A percentile compares a stretch with the other conserved stretches of the same genome.
Evolutionary conservation across 225 moss, liverwort and hornwort genomes (phyloP).

Genomic region (Sphagnum tenellum): DNA sequence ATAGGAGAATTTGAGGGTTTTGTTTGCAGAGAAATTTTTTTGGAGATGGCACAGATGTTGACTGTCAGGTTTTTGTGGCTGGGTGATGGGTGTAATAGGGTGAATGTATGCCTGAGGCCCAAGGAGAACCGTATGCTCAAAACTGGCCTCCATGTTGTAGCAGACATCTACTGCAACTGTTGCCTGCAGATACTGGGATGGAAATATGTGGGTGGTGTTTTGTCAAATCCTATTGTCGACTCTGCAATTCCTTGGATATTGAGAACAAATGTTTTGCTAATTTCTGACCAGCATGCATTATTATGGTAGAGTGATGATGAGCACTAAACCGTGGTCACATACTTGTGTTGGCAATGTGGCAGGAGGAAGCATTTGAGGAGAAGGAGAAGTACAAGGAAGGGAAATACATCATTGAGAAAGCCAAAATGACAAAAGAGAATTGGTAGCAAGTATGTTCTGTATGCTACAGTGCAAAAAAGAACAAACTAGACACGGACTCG

Average conservation of each 20-base stretch:
- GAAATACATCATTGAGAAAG: conserved; percentile 49
- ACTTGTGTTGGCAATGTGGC: neutral
- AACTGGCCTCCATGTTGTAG: conserved; percentile 42
- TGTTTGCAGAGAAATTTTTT: too few species aligned
- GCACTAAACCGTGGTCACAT: neutral
- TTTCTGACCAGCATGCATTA: too few species aligned
- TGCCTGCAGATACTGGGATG: conserved; percentile 47
- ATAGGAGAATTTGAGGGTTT: too few species aligned
- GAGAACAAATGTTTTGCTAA: too few species aligned
- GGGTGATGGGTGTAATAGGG: conserved; percentile 4
- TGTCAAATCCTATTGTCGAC: neutral
- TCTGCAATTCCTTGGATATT: too few species aligned
- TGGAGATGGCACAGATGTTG: too few species aligned
- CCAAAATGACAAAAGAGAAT: conserved; percentile 37
- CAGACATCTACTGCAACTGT: conserved; percentile 48
- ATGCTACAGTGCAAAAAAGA: neutral
- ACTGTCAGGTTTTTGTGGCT: too few species aligned
- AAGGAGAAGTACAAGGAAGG: conserved; percentile 55
- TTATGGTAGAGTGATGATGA: too few species aligned
- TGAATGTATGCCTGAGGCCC: conserved; percentile 44
- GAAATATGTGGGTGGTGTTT: conserved; percentile 31
- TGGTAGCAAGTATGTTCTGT: conserved; percentile 15
- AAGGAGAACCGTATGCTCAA: conserved; percentile 36
- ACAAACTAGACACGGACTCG: neutral
- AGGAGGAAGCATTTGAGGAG: conserved; percentile 41